Base-by-base conservation (phyloP, 352 stramenopile genomes). In the Pythium inflatum region DNA sequence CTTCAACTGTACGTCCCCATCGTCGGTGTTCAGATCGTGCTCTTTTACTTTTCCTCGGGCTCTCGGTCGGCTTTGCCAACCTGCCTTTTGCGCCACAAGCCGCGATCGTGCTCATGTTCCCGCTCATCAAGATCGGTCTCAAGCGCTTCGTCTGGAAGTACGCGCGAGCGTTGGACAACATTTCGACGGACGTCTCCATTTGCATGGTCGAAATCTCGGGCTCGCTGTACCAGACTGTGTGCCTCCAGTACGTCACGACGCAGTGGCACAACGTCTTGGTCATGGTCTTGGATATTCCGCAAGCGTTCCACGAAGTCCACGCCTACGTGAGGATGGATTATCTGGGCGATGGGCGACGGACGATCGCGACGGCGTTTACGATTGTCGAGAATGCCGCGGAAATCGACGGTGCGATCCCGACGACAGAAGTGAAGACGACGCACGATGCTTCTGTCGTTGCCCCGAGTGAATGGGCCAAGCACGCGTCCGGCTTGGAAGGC, bases 111-210 rank as follows among this genome's bases (percentile, higher is more conserved):
- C 20, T 75, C 13, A 20, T 60, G 20, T 79, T 81, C 20, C 68
- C 76, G 2, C 33, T 68, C 2, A 36, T 85, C 13, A 70, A 76
- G 36, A 31, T 74, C 14, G 11, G 65, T 4, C 16, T 79, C 24
- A 80, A 79, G 41, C 62, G 66, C 2, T 30, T 69, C 18, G 59
- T 71, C 11, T 83, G 78, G 73, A 58, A 68, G 34, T 61, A 77
- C 9, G 74, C 76, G 28, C 65, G 74, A n/a, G 63, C 73, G 25
- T 64, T 85, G 7, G 72, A 62, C 30, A 76, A 83, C 61, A 45
- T 85, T 25, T 81, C 66, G 36, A 77, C 78, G 16, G 76, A 83
- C 34, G 74, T 85, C 11, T 77, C 74, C n/a, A 71, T 85, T 5
- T 82, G 71, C 60, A 58, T 83, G 12, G 59, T 81, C 14, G 76